Percentiles rank a stretch among this genome's conserved stretches.
These are phyloP conservation scores for Kodamaea laetipori DNA, from an alignment of 805 yeast genomes.

Conservation along the genomic window DNA sequence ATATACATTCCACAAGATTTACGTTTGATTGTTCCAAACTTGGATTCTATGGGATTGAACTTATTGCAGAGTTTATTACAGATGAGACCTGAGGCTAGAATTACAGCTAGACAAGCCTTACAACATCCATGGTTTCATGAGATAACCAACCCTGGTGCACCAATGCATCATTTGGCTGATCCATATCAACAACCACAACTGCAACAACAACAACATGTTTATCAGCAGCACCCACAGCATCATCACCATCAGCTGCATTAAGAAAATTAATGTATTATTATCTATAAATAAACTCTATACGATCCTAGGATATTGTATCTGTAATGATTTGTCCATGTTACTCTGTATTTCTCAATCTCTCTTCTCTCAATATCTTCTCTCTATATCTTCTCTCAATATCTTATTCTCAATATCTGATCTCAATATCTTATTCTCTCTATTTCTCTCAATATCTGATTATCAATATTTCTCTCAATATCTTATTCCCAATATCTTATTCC, in stretches of 20 bases:
- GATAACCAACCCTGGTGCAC: constrained; percentile 47
- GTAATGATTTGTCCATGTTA: neutral
- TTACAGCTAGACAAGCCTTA: constrained; percentile 61
- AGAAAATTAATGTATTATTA: constrained; percentile 3
- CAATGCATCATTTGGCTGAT: constrained; percentile 34
- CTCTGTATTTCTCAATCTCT: no score
- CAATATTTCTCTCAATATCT: no score
- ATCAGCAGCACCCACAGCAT: constrained; percentile 10
- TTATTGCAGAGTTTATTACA: constrained; percentile 59
- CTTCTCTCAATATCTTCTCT: no score
- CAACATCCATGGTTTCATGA: constrained; percentile 85
- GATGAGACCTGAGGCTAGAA: constrained; percentile 63
- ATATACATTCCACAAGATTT: constrained; percentile 88
- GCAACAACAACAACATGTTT: constrained; percentile 12
- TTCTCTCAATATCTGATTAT: no score
- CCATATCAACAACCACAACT: constrained; percentile 34
- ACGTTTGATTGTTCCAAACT: constrained; percentile 62
- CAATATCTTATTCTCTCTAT: no score
- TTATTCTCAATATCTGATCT: no score
- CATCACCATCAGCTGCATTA: constrained; percentile 10
- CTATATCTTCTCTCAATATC: no score
- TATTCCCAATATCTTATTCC: no score
- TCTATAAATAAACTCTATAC: constrained; percentile 1
- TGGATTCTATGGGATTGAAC: constrained; percentile 70
- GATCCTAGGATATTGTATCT: neutral